These are phyloP conservation scores for Colletotrichum tropicale DNA, from an alignment of 2,329 filamentous ascomycete species.

Conservation along the genomic window DNA sequence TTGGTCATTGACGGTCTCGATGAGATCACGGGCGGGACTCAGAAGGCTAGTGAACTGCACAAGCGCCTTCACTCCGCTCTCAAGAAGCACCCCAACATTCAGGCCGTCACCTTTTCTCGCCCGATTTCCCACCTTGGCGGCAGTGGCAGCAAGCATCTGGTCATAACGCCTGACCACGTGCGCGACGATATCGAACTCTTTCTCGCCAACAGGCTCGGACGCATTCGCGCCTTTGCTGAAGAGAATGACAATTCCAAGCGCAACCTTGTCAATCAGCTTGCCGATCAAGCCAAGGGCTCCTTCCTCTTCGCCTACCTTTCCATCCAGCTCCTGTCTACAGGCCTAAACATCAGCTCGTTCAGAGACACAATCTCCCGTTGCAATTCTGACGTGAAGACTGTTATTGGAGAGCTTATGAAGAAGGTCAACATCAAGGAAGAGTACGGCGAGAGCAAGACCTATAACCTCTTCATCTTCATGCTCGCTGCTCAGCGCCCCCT, in stretches of 20 bases:
- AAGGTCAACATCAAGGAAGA: conserved; percentile 28
- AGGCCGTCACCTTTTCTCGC: conserved; percentile 40
- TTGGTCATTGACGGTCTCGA: conserved; percentile 43
- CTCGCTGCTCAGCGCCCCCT: conserved; percentile 36
- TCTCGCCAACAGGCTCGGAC: conserved; percentile 26
- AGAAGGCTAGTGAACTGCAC: conserved; percentile 29
- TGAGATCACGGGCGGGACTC: conserved; percentile 30
- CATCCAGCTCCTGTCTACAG: conserved; percentile 26
- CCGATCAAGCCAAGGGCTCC: conserved; percentile 35
- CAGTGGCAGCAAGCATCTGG: conserved; percentile 31
- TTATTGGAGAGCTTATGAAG: conserved; percentile 28
- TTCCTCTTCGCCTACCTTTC: conserved; percentile 43
- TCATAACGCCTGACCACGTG: conserved; percentile 34
- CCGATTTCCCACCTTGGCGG: conserved; percentile 32
- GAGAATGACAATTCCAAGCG: conserved; percentile 14
- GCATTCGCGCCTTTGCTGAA: conserved; percentile 21
- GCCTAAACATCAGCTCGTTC: conserved; percentile 25
- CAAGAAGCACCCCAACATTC: conserved; percentile 28
- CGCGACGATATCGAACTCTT: conserved; percentile 37
- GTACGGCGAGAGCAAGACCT: conserved; percentile 22
- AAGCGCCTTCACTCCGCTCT: conserved; percentile 33
- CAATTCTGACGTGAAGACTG: conserved; percentile 26
- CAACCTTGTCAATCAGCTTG: conserved; percentile 32
- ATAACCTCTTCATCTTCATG: conserved; percentile 36
- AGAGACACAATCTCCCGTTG: conserved; percentile 25